A percentile compares a stretch with the other conserved stretches of the same genome.
These are phyloP conservation scores for Herpetomonas samuelpessoai DNA, from an alignment of 208 protist species.

Conservation along the genomic window DNA sequence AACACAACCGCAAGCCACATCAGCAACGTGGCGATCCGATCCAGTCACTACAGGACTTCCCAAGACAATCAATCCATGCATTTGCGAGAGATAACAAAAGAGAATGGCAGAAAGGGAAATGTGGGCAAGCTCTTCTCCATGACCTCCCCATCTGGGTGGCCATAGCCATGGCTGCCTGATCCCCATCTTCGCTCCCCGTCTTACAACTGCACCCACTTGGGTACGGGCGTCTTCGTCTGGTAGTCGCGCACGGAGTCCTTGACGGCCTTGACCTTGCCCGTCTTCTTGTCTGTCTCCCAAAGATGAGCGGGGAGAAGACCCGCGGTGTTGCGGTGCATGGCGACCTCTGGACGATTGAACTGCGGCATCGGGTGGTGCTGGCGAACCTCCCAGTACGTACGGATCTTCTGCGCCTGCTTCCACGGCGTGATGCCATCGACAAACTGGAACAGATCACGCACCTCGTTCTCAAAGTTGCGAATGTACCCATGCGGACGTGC, in stretches of 20 bases:
- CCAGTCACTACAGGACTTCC: too few relatives aligned
- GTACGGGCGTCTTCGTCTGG: conserved; percentile 77
- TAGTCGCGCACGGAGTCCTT: conserved; percentile 92
- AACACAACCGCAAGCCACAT: too few relatives aligned
- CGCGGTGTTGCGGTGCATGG: conserved; percentile 86
- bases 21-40: too few relatives aligned
- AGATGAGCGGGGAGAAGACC: conserved; percentile 78
- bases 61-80: too few relatives aligned
- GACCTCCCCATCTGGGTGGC: too few relatives aligned
- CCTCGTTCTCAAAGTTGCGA: conserved; percentile 86
- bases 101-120: too few relatives aligned
- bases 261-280: conserved; percentile 84
- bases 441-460: conserved; percentile 85
- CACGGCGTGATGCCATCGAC: conserved; percentile 88
- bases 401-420: conserved; percentile 89
- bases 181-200: too few relatives aligned
- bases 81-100: too few relatives aligned
- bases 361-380: conserved; percentile 89
- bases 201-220: conserved; percentile 86
- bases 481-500: conserved; percentile 87
- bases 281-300: conserved; percentile 92
- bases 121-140: too few relatives aligned
- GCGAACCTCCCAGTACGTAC: conserved; percentile 89
- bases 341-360: conserved; percentile 87
- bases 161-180: too few relatives aligned